These are phyloP conservation scores for Scalesia atractyloides DNA, from an alignment of 129 eudicot genomes.

Conservation along the genomic window DNA sequence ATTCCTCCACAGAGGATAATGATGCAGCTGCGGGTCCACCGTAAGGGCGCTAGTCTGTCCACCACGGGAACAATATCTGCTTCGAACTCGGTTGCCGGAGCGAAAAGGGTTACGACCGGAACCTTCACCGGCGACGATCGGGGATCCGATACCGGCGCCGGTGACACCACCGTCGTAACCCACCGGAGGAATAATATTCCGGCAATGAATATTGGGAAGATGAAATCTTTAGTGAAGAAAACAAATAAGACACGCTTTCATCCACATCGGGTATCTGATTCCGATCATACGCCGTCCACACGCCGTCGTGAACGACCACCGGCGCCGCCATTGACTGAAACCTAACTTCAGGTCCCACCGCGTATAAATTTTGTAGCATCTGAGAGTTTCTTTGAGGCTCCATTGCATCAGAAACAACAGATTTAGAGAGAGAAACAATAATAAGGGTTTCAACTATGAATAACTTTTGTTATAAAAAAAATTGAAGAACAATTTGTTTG, in stretches of 20 bases:
- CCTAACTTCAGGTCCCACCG: neutral
- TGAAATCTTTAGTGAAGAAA: slow-evolving; percentile 30
- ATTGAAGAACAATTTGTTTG: neutral
- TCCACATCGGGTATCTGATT: slow-evolving; percentile 19
- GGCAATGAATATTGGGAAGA: slow-evolving; percentile 1
- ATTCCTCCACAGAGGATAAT: slow-evolving; percentile 22
- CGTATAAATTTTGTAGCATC: slow-evolving; percentile 20
- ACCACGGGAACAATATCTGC: slow-evolving; percentile 37
- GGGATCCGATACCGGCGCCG: slow-evolving; percentile 19
- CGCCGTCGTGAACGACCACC: neutral
- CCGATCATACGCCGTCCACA: slow-evolving; percentile 19
- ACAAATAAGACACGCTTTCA: slow-evolving; percentile 24
- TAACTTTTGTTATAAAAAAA: slow-evolving; percentile 1
- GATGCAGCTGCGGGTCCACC: slow-evolving; percentile 43
- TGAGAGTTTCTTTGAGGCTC: slow-evolving; percentile 23
- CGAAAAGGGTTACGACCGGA: slow-evolving; percentile 23
- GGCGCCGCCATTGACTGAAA: slow-evolving; percentile 20
- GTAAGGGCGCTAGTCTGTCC: slow-evolving; percentile 20
- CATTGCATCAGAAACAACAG: slow-evolving; percentile 23
- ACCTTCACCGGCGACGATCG: slow-evolving; percentile 28
- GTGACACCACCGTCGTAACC: neutral
- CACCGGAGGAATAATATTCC: slow-evolving; percentile 2
- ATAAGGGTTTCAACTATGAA: slow-evolving; percentile 4
- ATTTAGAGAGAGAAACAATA: slow-evolving; percentile 10
- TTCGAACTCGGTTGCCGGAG: slow-evolving; percentile 2